Evolutionary conservation across 768 basidiomycete species (phyloP), one percentile per base, ranked within the genome.

Genomic region (Russula lepida): DNA sequence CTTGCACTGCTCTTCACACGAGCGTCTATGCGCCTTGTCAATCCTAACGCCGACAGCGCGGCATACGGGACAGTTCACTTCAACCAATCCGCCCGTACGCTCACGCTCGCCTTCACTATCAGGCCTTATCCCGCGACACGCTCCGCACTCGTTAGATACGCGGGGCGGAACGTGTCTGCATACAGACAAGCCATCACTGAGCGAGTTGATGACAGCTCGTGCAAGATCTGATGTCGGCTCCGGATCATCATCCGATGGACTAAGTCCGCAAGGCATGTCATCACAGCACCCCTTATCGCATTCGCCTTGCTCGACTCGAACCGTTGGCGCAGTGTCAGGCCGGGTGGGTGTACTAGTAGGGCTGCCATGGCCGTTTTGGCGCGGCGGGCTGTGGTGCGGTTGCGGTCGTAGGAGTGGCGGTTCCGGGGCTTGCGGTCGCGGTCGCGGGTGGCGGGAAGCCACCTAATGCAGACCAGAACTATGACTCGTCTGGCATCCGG

Each of bases 1-100:
- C n/a, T n/a, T n/a, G 28, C 4, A 15, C 43, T 21, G 37, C 11
- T 3, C 41, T 27, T 62, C 51, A 62, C 33, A 12, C 64, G 13
- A 74, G 68, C 6, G 72, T 68, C 32, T 48, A 63, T 13, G 70
- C 79, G 39, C 80, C 80, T 58, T 72, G 73, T 54, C 89, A 92
- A 47, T 86, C 86, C 15, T 70, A 58, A 72, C 76, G 17, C 89
- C 89, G n/a, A 76, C 75, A 41, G 78, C 78, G 51, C 88, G 71
- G 68, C 89, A 92, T 7, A 86, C 79, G 1, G 87, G 84, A 70
- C 89, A 91, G 19, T 81, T 80, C n/a, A 89, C 86, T 69, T 86
- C 82, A 0, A 89, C 82, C 37, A 43, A 43, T 21, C 54, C 37
- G 27, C 71, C 48, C 75, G 71, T 56, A 70, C 71, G 55, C 50